Conservation (phyloP, 192 early-diverging fungal genomes). For the Rhizophagus prolifer region DNA sequence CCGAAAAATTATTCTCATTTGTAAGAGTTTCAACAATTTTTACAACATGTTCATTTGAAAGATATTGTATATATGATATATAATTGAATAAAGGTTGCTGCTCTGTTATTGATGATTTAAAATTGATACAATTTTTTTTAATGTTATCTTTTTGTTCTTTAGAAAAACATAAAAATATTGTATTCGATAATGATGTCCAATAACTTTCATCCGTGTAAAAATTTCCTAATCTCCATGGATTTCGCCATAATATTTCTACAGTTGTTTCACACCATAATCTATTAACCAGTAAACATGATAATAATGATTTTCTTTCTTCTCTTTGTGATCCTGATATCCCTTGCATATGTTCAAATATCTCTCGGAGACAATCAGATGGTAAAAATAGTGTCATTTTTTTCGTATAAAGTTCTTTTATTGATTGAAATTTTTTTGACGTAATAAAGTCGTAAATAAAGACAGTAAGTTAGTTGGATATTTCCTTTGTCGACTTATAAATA, state of each 20-base stretch:
- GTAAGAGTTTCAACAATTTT: background rate
- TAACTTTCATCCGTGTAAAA: background rate
- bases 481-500: no score
- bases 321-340: background rate
- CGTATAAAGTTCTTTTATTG: background rate
- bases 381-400: background rate
- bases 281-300: slow-evolving; percentile 9
- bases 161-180: background rate
- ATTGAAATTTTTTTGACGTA: background rate
- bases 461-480: no score
- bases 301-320: background rate
- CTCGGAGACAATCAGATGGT: background rate
- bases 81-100: background rate
- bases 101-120: background rate
- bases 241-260: background rate
- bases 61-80: background rate
- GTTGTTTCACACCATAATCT: slow-evolving; percentile 6
- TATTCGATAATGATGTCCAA: background rate
- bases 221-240: background rate
- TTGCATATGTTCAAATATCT: background rate
- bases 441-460: background rate
- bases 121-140: background rate
- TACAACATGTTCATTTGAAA: background rate
- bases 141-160: background rate
- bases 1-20: background rate